Conservation (phyloP, 495 filamentous ascomycete species). For the Penicillium crystallinum region DNA sequence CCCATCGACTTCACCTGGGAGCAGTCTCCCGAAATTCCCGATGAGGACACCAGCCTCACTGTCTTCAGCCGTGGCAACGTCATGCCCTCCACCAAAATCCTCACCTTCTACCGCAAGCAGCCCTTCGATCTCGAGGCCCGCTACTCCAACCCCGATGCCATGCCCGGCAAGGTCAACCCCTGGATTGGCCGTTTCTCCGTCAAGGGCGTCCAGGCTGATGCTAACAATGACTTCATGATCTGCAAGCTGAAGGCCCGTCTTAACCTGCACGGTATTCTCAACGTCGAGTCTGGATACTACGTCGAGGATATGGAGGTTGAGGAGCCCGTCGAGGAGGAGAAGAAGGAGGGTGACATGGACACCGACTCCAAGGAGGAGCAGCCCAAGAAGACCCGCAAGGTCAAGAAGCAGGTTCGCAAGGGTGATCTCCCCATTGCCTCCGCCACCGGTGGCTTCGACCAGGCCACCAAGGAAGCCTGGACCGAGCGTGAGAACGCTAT, state of each 20-base stretch:
- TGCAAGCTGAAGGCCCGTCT: constrained; percentile 99
- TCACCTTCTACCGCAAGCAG: constrained; percentile 99
- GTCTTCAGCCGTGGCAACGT: constrained; percentile 98
- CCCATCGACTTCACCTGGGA: constrained; percentile 99
- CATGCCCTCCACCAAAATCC: constrained; percentile 98
- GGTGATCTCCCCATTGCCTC: constrained; percentile 86
- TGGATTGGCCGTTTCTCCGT: constrained; percentile 97
- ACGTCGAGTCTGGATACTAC: constrained; percentile 95
- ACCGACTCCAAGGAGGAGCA: constrained; percentile 68
- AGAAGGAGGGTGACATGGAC: constrained; percentile 82
- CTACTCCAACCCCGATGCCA: constrained; percentile 77
- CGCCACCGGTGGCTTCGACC: constrained; percentile 75
- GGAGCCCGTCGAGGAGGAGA: constrained; percentile 72
- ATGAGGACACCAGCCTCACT: constrained; percentile 95
- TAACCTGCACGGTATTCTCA: constrained; percentile 94
- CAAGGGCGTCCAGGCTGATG: constrained; percentile 80
- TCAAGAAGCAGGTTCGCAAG: constrained; percentile 99
- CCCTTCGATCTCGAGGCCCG: constrained; percentile 93
- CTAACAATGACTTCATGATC: constrained; percentile 94
- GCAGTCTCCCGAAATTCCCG: constrained; percentile 95
- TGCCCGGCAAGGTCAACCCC: constrained; percentile 88
- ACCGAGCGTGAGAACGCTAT: constrained; percentile 81
- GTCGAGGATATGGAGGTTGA: constrained; percentile 98
- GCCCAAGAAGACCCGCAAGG: constrained; percentile 91
- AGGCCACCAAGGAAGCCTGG: constrained; percentile 55